Evolutionary conservation across 106 monocot genomes (phyloP).

Genomic region (Agapanthus africanus): DNA sequence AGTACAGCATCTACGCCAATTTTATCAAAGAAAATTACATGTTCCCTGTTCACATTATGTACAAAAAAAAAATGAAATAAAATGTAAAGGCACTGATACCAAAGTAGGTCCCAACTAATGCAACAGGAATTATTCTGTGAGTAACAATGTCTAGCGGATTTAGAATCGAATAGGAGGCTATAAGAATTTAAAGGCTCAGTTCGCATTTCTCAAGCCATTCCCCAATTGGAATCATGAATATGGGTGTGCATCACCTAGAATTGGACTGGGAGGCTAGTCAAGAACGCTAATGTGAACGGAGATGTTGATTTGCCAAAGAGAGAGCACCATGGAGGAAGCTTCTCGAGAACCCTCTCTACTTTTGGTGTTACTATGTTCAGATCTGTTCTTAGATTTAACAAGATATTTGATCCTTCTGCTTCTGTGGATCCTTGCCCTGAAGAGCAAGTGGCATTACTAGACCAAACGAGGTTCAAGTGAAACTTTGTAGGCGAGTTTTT

Average conservation of each 20-base stretch:
- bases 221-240: neutral
- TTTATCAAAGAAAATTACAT: too few relatives aligned
- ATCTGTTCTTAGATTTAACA: conserved; percentile 81
- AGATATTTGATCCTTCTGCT: conserved; percentile 11
- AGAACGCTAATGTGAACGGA: conserved; percentile 70
- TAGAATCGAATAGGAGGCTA: too few relatives aligned
- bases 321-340: conserved; percentile 77
- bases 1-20: too few relatives aligned
- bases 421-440: neutral
- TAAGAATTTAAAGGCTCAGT: too few relatives aligned
- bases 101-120: too few relatives aligned
- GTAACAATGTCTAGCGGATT: too few relatives aligned
- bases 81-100: too few relatives aligned
- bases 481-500: conserved; percentile 77
- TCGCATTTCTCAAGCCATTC: neutral
- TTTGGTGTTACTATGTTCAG: conserved; percentile 58
- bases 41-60: too few relatives aligned
- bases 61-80: too few relatives aligned
- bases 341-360: conserved; percentile 47
- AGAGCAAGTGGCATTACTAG: conserved; percentile 15
- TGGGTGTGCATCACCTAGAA: conserved; percentile 24
- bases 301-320: conserved; percentile 85
- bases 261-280: conserved; percentile 55
- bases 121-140: too few relatives aligned
- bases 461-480: conserved; percentile 58